Percentiles rank a stretch among this genome's conserved stretches.
These are phyloP conservation scores for Penicillium glabrum DNA, from an alignment of 2,329 filamentous ascomycete genomes.

Conservation along the genomic window DNA sequence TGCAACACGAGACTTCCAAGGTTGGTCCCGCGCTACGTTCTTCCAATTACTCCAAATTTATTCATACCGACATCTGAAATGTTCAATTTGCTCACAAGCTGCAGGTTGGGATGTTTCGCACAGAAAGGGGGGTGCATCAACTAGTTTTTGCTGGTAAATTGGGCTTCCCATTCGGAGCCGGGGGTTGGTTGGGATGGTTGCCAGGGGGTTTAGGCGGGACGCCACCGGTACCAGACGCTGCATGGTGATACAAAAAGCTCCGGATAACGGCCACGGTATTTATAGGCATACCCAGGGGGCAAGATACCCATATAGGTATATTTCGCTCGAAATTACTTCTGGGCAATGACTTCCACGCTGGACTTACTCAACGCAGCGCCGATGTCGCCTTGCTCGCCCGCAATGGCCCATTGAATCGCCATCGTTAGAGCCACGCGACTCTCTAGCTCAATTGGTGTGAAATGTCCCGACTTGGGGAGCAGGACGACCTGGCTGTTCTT, in stretches of 20 bases:
- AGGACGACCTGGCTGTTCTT: slow-evolving; percentile 52
- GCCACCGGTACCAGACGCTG: not conserved
- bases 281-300: not conserved
- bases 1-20: too few species aligned
- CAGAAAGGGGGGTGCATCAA: not conserved
- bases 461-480: slow-evolving; percentile 54
- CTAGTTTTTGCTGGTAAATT: not conserved
- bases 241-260: not conserved
- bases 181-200: not conserved
- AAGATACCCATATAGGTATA: not conserved
- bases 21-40: too few species aligned
- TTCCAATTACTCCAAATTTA: not conserved
- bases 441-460: slow-evolving; percentile 51
- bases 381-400: slow-evolving; percentile 39
- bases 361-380: slow-evolving; percentile 27
- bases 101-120: not conserved
- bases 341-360: slow-evolving; percentile 18
- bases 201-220: not conserved
- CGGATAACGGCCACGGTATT: not conserved
- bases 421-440: slow-evolving; percentile 45
- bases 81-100: not conserved
- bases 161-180: not conserved
- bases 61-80: too few species aligned
- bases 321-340: not conserved
- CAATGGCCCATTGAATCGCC: slow-evolving; percentile 39